Evolutionary conservation across 2,329 filamentous ascomycete genomes (phyloP), one percentile per base, ranked within the genome.

Genomic region (Diplodia sapinea): DNA sequence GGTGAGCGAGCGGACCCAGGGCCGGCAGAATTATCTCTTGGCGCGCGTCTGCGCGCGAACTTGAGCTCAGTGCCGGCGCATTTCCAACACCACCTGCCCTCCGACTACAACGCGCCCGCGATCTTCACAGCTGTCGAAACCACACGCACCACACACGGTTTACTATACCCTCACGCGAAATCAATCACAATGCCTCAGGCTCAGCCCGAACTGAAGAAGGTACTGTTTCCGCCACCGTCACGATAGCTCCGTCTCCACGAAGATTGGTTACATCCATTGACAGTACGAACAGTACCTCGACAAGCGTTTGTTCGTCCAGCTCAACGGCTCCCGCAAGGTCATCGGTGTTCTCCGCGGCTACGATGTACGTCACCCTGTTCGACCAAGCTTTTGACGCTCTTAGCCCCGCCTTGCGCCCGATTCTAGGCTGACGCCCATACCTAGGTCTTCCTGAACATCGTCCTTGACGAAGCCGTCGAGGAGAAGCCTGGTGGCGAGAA

Each of bases 181-280:
- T 17, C n/a, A 29, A 9, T 69, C 83, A 91, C 85, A 73, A 99
- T 99, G 95, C 93, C 95, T 83, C 94, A 96, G 89, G 94, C 95
- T 79, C 95, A 98, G 83, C 95, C 95, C 75, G 96, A 99, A 85
- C 88, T 99, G 71, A 99, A 98, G 84, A 99, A 98, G 89, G 95
- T 96, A 82, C 77, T 11, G 50, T 29, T 15, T 15, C 13, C 26
- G 29, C 61, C 61, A 26, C 17, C 31, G 20, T 31, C 11, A 33
- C 2, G 6, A 63, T 31, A 47, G 36, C 50, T 31, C 26, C 31
- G n/a, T 38, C 11, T 1, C 23, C 4, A 15, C 26, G 23, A n/a
- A 55, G 20, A n/a, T 51, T 17, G 5, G 11, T n/a, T 20, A 40
- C 47, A 52, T 43, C 23, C 36, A 23, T 31, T 63, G 23, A 67